A percentile compares a stretch with the other conserved stretches of the same genome.
Evolutionary conservation across 2,329 filamentous ascomycete genomes (phyloP).

Genomic region (Fusarium incarnatum): DNA sequence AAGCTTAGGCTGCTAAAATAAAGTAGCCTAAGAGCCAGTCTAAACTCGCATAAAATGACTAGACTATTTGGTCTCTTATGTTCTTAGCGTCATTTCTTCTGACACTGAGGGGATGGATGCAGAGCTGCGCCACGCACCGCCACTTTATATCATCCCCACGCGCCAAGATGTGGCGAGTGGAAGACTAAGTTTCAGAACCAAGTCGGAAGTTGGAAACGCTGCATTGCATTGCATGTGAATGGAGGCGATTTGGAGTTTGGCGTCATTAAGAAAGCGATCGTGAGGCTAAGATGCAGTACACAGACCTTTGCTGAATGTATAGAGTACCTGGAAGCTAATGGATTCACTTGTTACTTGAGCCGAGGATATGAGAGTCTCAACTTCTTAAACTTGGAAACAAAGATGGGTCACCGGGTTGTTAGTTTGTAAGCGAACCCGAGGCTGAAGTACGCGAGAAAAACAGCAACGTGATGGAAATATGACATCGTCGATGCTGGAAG

Average conservation of each 20-base stretch:
- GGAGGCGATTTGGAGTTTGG: conserved; percentile 18
- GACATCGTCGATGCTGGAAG: conserved; percentile 15
- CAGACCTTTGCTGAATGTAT: not conserved
- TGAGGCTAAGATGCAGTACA: not conserved
- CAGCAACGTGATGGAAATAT: conserved; percentile 24
- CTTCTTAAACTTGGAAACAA: conserved; percentile 10
- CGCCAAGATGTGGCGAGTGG: conserved; percentile 23
- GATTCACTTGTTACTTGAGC: not conserved
- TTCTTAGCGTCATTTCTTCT: no score
- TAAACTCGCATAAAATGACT: no score
- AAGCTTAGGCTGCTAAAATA: no score
- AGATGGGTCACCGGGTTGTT: conserved; percentile 3
- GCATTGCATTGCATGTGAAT: conserved; percentile 9
- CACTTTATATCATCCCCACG: conserved; percentile 4
- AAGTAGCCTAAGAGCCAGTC: no score
- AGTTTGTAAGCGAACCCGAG: conserved; percentile 15
- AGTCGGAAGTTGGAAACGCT: conserved; percentile 33
- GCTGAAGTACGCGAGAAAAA: not conserved
- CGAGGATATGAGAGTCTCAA: not conserved
- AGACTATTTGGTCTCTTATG: no score
- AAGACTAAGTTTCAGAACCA: conserved; percentile 39
- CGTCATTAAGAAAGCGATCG: conserved; percentile 22
- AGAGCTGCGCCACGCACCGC: conserved; percentile 26
- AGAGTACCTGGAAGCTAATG: not conserved
- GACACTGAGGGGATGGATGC: not conserved